Conservation (phyloP, 1,139 yeast genomes). For the Pichia sp. region DNA sequence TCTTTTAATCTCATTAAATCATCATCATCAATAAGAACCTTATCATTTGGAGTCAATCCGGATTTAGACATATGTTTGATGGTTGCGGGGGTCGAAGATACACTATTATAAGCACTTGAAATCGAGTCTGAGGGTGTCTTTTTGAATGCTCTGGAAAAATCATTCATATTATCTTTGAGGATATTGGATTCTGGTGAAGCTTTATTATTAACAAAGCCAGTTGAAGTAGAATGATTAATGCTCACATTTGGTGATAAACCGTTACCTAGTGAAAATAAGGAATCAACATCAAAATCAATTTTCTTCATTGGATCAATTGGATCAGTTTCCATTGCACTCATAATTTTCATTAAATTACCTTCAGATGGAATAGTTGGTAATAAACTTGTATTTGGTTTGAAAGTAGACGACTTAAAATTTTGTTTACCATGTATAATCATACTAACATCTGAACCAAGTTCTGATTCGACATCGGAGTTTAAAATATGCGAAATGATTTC, state of each 20-base stretch:
- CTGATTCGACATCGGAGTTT: constrained; percentile 10
- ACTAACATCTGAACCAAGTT: constrained; percentile 4
- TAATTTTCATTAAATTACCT: constrained; percentile 19
- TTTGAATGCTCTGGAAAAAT: constrained; percentile 15
- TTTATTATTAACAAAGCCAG: neutral
- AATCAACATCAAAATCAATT: constrained; percentile 6
- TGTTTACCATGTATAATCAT: neutral
- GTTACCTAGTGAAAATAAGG: constrained; percentile 2
- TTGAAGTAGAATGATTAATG: neutral
- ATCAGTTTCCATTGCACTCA: constrained; percentile 9
- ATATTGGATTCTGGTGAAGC: constrained; percentile 5
- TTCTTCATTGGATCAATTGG: constrained; percentile 3
- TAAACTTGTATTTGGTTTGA: constrained; percentile 4
- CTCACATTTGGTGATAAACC: neutral
- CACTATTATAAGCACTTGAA: constrained; percentile 3
- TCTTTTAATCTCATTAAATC: constrained; percentile 26
- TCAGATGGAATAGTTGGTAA: constrained; percentile 23
- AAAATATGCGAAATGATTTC: constrained; percentile 8
- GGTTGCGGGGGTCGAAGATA: neutral
- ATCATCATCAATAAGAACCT: constrained; percentile 24
- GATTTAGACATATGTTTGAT: neutral
- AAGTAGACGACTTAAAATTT: neutral
- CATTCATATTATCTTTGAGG: constrained; percentile 1
- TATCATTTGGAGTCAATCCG: neutral
- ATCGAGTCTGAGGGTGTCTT: constrained; percentile 6